Evolutionary conservation across 2,329 filamentous ascomycete species (phyloP), one percentile per base, ranked within the genome.

Genomic region (Madurella mycetomatis): DNA sequence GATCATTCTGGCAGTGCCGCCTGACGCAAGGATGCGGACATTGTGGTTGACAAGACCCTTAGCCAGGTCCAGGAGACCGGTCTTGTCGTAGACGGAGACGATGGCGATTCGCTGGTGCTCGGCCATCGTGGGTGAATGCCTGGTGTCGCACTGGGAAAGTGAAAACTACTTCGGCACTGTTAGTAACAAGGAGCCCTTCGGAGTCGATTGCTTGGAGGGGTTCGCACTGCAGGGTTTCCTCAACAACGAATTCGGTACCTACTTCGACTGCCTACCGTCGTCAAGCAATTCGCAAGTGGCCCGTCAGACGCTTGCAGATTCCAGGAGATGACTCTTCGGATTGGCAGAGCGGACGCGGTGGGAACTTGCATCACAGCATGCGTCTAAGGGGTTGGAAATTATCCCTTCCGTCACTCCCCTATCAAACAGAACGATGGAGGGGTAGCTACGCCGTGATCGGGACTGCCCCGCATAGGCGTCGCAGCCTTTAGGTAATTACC

Each of bases 71-170:
- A 96, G 77, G 63, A 96, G 83, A 57, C 92, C 94, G 53, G 92
- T 97, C 85, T 99, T 99, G 82, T 99, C 90, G 72, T 94, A 97
- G 78, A 97, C 94, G 62, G 92, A 97, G 71, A 99, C 82, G 69
- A 99, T 97, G 63, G 94, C 94, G 79, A 81, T 82, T 69, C 81
- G 78, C 69, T 83, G 81, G 57, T 72, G 66, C 55, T 56, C 57
- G 54, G 60, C 60, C 72, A 75, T 74, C 31, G 56, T 62, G 60
- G 59, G 46, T 25, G 41, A 54, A 37, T 42, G 43, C 52, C 32
- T 62, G 41, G 51, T 49, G 54, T 54, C 46, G 49, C n/a, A 32
- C 25, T 53, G 32, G 45, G 54, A 18, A 49, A 49, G 32, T 47
- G 52, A 30, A 47, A 51, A 39, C 51, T 54, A 45, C 34, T 37